These are phyloP conservation scores for Avicennia marina DNA, from an alignment of 257 asterid genomes.

Conservation along the genomic window DNA sequence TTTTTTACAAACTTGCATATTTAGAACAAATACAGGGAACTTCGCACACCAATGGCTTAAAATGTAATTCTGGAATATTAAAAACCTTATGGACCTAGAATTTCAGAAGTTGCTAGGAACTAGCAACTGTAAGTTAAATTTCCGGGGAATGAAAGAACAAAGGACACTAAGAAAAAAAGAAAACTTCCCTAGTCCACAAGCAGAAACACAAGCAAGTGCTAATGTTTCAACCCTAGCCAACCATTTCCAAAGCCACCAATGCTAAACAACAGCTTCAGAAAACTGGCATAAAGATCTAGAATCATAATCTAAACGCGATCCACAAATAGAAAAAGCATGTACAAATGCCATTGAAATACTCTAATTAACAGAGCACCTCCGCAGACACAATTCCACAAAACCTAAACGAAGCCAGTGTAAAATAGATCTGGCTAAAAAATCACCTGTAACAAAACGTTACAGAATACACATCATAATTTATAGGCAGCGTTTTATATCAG, in stretches of 20 bases:
- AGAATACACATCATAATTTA: neutral
- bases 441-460: neutral
- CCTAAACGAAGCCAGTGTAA: neutral
- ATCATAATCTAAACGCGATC: neutral
- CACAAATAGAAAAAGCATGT: neutral
- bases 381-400: neutral
- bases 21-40: neutral
- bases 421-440: slow-evolving; percentile 1
- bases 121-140: too few species aligned
- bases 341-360: neutral
- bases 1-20: neutral
- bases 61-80: too few species aligned
- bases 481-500: neutral
- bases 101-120: too few species aligned
- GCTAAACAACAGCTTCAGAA: neutral
- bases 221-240: neutral
- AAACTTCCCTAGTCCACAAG: too few species aligned
- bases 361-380: neutral
- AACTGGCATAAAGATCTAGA: neutral
- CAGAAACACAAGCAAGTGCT: neutral
- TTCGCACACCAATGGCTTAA: neutral
- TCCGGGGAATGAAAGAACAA: too few species aligned
- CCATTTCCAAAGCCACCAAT: neutral
- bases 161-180: too few species aligned
- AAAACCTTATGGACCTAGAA: too few species aligned